Base-by-base conservation (phyloP, 2,329 filamentous ascomycete species). In the Ophiostoma montium region DNA sequence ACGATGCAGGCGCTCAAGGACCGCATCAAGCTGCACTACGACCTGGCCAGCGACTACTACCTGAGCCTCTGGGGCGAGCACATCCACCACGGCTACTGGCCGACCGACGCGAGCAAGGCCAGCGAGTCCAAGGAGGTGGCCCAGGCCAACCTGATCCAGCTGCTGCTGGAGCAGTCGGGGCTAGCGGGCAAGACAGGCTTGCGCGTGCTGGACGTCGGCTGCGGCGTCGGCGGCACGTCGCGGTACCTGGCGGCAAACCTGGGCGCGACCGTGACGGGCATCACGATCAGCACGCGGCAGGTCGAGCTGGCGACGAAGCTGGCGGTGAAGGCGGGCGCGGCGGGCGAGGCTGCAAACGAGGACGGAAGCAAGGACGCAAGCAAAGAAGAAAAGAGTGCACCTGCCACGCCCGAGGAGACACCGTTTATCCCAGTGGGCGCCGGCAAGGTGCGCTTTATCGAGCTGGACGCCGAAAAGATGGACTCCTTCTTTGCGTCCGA, bases 51-150 rank as follows among this genome's bases (percentile, higher is more conserved):
- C 47, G 75, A 79, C 56, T 78, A 80, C 59, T 80, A 80, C 55
- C 68, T 78, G 53, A 75, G 69, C 32, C 65, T 80, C 18, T 80
- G 76, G 76, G 76, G 76, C 48, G 75, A 78, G 58, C 76, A 80
- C 56, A 79, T 80, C 57, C 76, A 80, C 58, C 76, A 80, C 54
- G 76, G 76, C 48, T 78, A 79, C 59, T 80, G 76, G 66, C 67
- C 71, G 21, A 67, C 67, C 3, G 58, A 59, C 45, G 65, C 65
- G 50, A 66, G 65, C 50, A 66, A 67, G 50, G 62, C 68, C 0
- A 63, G 56, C 16, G 73, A 77, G 54, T 71, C 68, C 54, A 80
- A 79, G 57, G 75, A 80, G 55, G 63, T 67, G 30, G 75, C 76
- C 2, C 76, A 80, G 59, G 58, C 71, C 21, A 76, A 74, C 56